phyloP scores from a whole-genome alignment of 2,329 filamentous ascomycete species.

The Colletotrichum tropicicola region DNA sequence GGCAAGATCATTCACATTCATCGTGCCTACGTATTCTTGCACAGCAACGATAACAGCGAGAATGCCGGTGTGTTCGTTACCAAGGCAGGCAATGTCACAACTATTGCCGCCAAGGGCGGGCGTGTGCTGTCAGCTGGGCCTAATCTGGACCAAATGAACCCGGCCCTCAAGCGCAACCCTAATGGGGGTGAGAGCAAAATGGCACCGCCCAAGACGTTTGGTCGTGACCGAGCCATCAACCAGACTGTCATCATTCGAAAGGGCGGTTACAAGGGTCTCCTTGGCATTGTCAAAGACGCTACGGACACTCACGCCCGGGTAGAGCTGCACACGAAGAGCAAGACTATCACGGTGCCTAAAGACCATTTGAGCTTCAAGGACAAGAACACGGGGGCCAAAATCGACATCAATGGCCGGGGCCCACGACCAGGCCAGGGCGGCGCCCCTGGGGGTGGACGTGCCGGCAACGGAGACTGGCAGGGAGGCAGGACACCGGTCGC shows the following conservation, averaged over 20 bases:
- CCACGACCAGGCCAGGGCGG: slow-evolving; percentile 56
- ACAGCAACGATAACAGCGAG: slow-evolving; percentile 84
- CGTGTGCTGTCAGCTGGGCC: slow-evolving; percentile 73
- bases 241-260: slow-evolving; percentile 91
- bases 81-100: slow-evolving; percentile 84
- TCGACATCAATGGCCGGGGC: slow-evolving; percentile 71
- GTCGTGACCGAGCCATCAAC: slow-evolving; percentile 82
- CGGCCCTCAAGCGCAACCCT: slow-evolving; percentile 79
- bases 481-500: slow-evolving; percentile 75
- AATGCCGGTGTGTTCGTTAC: slow-evolving; percentile 92
- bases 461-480: slow-evolving; percentile 64
- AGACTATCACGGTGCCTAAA: slow-evolving; percentile 86
- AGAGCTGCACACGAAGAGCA: slow-evolving; percentile 93
- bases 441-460: slow-evolving; percentile 50
- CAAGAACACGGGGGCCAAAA: slow-evolving; percentile 78
- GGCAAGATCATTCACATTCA: slow-evolving; percentile 95
- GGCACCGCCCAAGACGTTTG: slow-evolving; percentile 80
- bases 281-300: slow-evolving; percentile 96
- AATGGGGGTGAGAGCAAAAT: slow-evolving; percentile 61
- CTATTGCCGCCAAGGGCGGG: slow-evolving; percentile 93
- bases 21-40: slow-evolving; percentile 89
- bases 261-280: slow-evolving; percentile 89
- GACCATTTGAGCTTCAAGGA: slow-evolving; percentile 88
- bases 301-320: slow-evolving; percentile 87
- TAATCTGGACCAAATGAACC: slow-evolving; percentile 92